Evolutionary conservation across 768 basidiomycete genomes (phyloP), one percentile per base, ranked within the genome.

Genomic region (Tricholoma furcatifolium): DNA sequence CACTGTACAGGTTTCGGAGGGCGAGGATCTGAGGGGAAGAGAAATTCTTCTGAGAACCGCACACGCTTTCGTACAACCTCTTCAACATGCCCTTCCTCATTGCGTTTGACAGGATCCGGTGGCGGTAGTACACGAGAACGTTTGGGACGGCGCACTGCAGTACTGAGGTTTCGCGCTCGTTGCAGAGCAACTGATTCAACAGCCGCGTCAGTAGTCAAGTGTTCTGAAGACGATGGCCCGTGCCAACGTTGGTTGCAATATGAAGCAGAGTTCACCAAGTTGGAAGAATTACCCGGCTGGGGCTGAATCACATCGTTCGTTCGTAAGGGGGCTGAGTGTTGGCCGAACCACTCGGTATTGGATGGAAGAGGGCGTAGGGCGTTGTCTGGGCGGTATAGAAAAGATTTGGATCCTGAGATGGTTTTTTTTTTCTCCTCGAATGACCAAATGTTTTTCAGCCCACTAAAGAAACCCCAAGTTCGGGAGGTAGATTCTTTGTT

Each of bases 11-110:
- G 9, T 8, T 9, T 18, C 35, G 6, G 30, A 3, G 36, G 15
- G 41, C 30, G 21, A 12, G 17, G 3, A 5, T 50, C 14, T 11
- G 30, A 21, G 17, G 43, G 12, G 15, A 14, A 15, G 15, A 34
- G 30, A 21, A 24, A 5, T 11, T 43, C 35, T 20, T 18, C 27
- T 27, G 53, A 42, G 15, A 54, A 54, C 31, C 56, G 56, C 27
- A 54, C 49, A 8, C 52, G 51, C 32, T 57, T 57, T 21, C 56
- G 47, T 6, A 17, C n/a, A 35, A 43, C 32, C 3, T 50, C 38
- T 12, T 45, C 47, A 1, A 20, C n/a, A 4, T 15, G 32, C 8
- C 18, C 40, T 15, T 2, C 20, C 18, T 45, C 20, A 10, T 21
- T 12, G 27, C 18, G 31, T 31, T 11, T 24, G 4, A 12, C 40